Evolutionary conservation across 768 basidiomycete species (phyloP).

Genomic region (Trametes coccinea): DNA sequence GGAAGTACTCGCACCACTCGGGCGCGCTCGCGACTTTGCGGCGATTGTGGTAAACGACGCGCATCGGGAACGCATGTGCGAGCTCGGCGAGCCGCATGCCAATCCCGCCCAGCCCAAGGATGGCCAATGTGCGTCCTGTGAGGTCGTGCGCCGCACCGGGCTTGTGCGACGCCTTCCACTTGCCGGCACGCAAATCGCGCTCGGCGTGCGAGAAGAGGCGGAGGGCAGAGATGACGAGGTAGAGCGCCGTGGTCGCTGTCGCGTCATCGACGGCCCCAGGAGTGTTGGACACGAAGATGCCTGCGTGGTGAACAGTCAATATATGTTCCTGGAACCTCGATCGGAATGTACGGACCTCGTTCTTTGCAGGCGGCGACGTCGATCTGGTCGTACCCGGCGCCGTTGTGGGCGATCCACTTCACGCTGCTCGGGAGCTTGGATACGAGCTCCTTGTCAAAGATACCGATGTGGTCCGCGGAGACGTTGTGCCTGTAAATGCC

Average conservation of each 20-base stretch:
- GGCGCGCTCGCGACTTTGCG: conserved; percentile 59
- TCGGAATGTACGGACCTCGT: conserved; percentile 46
- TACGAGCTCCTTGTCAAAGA: conserved; percentile 81
- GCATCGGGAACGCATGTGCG: conserved; percentile 84
- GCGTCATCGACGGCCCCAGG: conserved; percentile 90
- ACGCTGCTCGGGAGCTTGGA: conserved; percentile 61
- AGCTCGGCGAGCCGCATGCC: conserved; percentile 70
- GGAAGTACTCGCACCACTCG: conserved; percentile 75
- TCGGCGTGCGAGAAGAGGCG: conserved; percentile 74
- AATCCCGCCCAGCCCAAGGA: conserved; percentile 79
- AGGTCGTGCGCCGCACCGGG: conserved; percentile 59
- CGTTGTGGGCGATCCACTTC: conserved; percentile 90
- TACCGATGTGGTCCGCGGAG: conserved; percentile 64
- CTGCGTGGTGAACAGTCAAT: conserved; percentile 33
- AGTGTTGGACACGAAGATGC: conserved; percentile 83
- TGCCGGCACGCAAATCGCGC: conserved; percentile 49
- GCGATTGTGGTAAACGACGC: conserved; percentile 78
- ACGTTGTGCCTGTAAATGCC: conserved; percentile 81
- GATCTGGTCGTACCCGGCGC: conserved; percentile 90
- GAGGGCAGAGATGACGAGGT: conserved; percentile 75
- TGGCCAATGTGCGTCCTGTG: conserved; percentile 66
- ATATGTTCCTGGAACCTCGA: background rate
- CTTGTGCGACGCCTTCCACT: conserved; percentile 60
- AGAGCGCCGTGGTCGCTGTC: conserved; percentile 86
- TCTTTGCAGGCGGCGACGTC: conserved; percentile 74